Percentiles rank a stretch among this genome's conserved stretches.
phyloP scores from a whole-genome alignment of 2,329 filamentous ascomycete species.

The Thermochaetoides dissita region DNA sequence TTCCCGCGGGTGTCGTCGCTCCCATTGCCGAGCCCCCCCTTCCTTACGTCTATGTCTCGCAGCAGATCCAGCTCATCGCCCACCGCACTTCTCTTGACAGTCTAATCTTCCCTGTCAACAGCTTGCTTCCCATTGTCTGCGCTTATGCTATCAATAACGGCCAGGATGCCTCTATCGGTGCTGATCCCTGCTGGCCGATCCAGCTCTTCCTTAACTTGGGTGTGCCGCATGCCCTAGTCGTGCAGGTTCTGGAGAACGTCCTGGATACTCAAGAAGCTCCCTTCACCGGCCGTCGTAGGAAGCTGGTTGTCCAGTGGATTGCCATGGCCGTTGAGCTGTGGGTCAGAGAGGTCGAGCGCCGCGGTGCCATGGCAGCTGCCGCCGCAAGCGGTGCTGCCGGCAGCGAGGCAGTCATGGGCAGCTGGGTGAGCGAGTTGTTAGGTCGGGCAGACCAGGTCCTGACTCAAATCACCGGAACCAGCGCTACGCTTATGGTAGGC shows the following conservation, averaged over 20 bases:
- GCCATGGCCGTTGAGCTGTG: slow-evolving; percentile 34
- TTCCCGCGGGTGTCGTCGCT: slow-evolving; percentile 17
- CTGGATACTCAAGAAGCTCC: slow-evolving; percentile 46
- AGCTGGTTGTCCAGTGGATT: slow-evolving; percentile 41
- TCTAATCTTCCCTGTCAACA: slow-evolving; percentile 50
- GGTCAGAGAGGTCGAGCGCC: slow-evolving; percentile 35
- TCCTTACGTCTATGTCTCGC: slow-evolving; percentile 58
- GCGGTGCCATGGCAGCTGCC: slow-evolving; percentile 26
- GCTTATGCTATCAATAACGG: slow-evolving; percentile 45
- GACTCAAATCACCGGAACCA: slow-evolving; percentile 4
- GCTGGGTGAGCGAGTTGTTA: slow-evolving; percentile 36
- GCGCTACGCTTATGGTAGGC: not conserved
- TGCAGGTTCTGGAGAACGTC: slow-evolving; percentile 40
- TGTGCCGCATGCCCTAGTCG: slow-evolving; percentile 42
- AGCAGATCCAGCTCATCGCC: slow-evolving; percentile 49
- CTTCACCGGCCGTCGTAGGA: slow-evolving; percentile 37
- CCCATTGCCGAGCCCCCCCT: slow-evolving; percentile 29
- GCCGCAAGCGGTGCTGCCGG: slow-evolving; percentile 7
- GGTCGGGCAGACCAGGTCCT: slow-evolving; percentile 30
- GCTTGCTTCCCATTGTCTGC: slow-evolving; percentile 48
- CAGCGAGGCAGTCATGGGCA: slow-evolving; percentile 22
- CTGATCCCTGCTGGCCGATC: slow-evolving; percentile 43
- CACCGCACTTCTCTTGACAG: slow-evolving; percentile 51
- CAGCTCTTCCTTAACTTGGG: slow-evolving; percentile 41
- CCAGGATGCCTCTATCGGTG: slow-evolving; percentile 43